Conservation (phyloP, 2,329 filamentous ascomycete species). For the Aureobasidium namibiae region DNA sequence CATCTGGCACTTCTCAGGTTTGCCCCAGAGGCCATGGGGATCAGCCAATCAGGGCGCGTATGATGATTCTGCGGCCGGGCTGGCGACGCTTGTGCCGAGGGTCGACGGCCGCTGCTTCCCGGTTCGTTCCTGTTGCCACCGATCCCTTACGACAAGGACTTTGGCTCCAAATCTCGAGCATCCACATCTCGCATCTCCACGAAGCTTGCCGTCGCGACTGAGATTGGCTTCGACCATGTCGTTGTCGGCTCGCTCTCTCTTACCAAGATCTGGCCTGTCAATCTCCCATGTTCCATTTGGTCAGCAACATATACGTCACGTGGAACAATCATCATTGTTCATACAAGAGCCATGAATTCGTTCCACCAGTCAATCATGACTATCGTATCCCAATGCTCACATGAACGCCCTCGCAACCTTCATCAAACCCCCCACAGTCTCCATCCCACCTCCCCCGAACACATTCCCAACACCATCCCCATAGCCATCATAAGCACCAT, state of each 20-base stretch:
- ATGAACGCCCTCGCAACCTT: slow-evolving; percentile 46
- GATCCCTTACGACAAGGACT: slow-evolving; percentile 7
- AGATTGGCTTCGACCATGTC: slow-evolving; percentile 1
- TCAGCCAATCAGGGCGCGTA: slow-evolving; percentile 2
- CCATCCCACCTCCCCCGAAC: slow-evolving; percentile 27
- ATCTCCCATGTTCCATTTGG: background rate
- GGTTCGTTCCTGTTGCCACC: slow-evolving; percentile 5
- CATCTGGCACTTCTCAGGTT: background rate
- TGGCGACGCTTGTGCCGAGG: background rate
- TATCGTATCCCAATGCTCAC: slow-evolving; percentile 25
- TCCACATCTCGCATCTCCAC: background rate
- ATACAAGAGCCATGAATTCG: background rate
- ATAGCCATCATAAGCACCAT: slow-evolving; percentile 34
- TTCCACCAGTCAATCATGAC: background rate
- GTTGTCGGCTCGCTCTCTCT: background rate
- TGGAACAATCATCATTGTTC: background rate
- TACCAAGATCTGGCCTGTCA: background rate
- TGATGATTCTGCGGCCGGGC: slow-evolving; percentile 8
- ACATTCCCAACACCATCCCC: slow-evolving; percentile 25
- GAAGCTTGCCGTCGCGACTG: background rate
- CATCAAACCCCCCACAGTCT: slow-evolving; percentile 40
- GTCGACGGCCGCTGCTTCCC: background rate
- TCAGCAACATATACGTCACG: background rate
- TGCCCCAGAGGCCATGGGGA: background rate
- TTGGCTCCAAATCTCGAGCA: background rate